A percentile compares a stretch with the other conserved stretches of the same genome.
These are phyloP conservation scores for Beauveria asiatica DNA, from an alignment of 2,329 filamentous ascomycete genomes.

Conservation along the genomic window DNA sequence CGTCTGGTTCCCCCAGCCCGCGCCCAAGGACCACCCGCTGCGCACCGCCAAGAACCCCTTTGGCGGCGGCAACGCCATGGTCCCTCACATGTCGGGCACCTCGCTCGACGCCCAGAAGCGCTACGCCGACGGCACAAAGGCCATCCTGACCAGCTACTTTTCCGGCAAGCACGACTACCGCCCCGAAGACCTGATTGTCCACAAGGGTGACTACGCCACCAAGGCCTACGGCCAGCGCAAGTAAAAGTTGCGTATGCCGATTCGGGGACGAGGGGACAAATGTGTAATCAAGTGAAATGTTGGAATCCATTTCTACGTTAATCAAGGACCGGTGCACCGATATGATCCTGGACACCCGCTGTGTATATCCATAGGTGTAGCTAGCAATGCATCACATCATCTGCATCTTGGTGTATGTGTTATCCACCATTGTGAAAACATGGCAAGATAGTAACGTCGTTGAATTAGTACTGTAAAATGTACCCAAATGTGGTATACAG, in stretches of 20 bases:
- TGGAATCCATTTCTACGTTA: neutral
- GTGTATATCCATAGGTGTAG: conserved; percentile 7
- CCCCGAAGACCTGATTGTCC: conserved; percentile 83
- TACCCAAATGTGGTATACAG: neutral
- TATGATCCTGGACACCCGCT: conserved; percentile 9
- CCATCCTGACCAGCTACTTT: conserved; percentile 87
- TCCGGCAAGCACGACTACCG: conserved; percentile 80
- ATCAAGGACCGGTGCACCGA: neutral
- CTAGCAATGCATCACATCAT: conserved; percentile 5
- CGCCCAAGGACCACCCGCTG: conserved; percentile 84
- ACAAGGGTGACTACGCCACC: conserved; percentile 86
- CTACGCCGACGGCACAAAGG: conserved; percentile 81
- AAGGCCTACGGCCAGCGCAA: conserved; percentile 78
- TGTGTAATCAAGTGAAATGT: neutral
- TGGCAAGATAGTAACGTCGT: neutral
- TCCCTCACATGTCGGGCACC: conserved; percentile 97
- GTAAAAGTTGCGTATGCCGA: conserved; percentile 22
- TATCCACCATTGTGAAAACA: neutral
- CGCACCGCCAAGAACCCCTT: conserved; percentile 90
- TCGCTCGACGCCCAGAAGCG: conserved; percentile 96
- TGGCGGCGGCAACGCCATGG: conserved; percentile 97
- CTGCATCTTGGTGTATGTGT: neutral
- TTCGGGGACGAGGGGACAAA: neutral
- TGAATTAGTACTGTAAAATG: neutral
- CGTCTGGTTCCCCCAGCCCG: conserved; percentile 97